Evolutionary conservation across 2,329 filamentous ascomycete species (phyloP).

Genomic region (Claviceps arundinis): DNA sequence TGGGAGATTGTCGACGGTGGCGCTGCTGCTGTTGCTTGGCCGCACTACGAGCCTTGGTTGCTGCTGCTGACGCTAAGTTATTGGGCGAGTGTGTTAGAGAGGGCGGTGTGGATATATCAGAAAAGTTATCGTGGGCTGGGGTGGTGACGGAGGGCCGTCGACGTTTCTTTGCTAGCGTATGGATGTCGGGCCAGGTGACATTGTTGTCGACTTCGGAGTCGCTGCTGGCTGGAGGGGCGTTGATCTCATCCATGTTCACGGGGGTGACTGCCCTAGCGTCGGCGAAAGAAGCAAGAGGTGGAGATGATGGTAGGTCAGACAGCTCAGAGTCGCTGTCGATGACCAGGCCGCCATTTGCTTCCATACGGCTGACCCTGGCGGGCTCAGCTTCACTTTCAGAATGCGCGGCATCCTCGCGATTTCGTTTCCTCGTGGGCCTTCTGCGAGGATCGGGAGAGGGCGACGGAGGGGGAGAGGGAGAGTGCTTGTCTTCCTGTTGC

Average conservation of each 20-base stretch:
- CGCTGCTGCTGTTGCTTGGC: conserved; percentile 20
- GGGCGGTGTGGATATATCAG: conserved; percentile 48
- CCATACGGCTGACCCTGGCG: conserved; percentile 22
- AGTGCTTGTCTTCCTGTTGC: conserved; percentile 4
- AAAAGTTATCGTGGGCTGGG: conserved; percentile 24
- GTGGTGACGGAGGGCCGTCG: conserved; percentile 24
- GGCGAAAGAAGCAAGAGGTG: conserved; percentile 13
- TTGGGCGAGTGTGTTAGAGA: conserved; percentile 54
- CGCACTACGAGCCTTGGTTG: conserved; percentile 17
- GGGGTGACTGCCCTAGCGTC: conserved; percentile 27
- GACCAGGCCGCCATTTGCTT: conserved; percentile 11
- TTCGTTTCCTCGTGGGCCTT: conserved; percentile 38
- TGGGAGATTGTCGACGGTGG: conserved; percentile 23
- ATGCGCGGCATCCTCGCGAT: conserved; percentile 32
- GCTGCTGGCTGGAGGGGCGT: conserved; percentile 44
- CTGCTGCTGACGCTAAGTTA: conserved; percentile 23
- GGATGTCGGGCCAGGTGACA: conserved; percentile 38
- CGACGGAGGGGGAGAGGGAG: neutral
- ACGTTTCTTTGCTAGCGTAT: conserved; percentile 34
- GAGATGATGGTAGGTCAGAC: conserved; percentile 25
- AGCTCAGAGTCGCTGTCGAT: conserved; percentile 25
- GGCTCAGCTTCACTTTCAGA: conserved; percentile 23
- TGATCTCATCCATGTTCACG: conserved; percentile 32
- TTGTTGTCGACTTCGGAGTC: conserved; percentile 30
- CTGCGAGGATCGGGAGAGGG: conserved; percentile 4